Evolutionary conservation across 345 rosid species (phyloP), one percentile per base, ranked within the genome.

Genomic region (Triadica sebifera): DNA sequence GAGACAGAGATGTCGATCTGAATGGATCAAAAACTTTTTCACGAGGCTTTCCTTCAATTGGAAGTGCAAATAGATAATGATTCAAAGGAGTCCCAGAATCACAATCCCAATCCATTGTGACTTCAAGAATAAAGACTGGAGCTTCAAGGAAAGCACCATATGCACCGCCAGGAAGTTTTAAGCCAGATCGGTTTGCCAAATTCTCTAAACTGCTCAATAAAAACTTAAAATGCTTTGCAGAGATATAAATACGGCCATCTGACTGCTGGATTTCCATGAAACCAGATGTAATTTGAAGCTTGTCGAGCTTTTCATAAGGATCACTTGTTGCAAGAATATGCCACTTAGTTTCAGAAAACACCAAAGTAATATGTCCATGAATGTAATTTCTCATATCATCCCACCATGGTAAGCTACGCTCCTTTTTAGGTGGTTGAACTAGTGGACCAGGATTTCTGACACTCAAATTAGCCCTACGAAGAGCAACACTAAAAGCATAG

Each of bases 371-470:
- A 77, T 83, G 88, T 78, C 99, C 98, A 79, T 95, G 99, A 70
- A 93, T 83, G 82, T 93, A 95, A 79, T 95, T 89, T 81, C 99
- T 90, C 94, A 93, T 88, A 61, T 93, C 99, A 89, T 95, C 99
- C 99, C 99, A 95, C 99, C 99, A 95, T 0, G 99, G 98, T 70
- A 95, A 91, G 78, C 84, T 95, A 76, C 89, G 87, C 83, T 95
- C 99, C 62, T 90, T 95, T 83, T 95, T 95, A 29, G 86, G 81
- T 37, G 89, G 90, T 78, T 75, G 75, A 76, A 81, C 75, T 55
- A 74, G 85, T 12, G 81, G 85, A 78, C 81, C 85, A 75, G 93
- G 88, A 75, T 87, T 84, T 79, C 89, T 85, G 76, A 67, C 81
- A 85, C 99, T 93, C 74, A 95, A 80, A 75, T 93, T 91, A 72